Evolutionary conservation across 2,329 filamentous ascomycete species (phyloP), one percentile per base, ranked within the genome.

Genomic region (Chalara sp.): DNA sequence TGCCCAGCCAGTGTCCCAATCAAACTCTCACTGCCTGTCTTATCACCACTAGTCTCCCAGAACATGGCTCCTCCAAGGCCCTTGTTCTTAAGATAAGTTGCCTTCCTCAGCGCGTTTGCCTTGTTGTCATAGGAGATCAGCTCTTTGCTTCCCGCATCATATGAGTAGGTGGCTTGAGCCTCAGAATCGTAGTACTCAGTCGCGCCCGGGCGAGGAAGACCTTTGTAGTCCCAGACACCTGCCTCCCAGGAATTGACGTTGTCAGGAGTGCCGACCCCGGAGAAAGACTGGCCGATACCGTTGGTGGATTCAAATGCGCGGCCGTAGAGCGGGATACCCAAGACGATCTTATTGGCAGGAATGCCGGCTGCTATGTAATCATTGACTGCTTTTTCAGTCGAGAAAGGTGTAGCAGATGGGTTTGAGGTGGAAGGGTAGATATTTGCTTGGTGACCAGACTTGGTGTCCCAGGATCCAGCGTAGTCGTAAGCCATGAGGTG

Each of bases 291-390:
- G 6, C 88, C 89, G 1, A 84, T 76, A 0, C 87, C 87, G n/a
- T 72, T 67, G 0, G 89, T 86, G 35, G 73, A 67, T 45, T 74
- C 68, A 61, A 92, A 93, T 0, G 83, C 73, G 28, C 86, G 83
- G 1, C 88, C 89, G 63, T 93, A 93, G 6, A 95, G 72, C 0
- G 89, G 88, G 76, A 93, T 84, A 2, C 89, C 88, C 5, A 93
- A 72, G 2, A 88, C 77, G 50, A 95, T 78, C 66, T 92, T 92
- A 48, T 67, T 64, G 0, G 80, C 62, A 0, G 80, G 71, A 0
- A 93, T 78, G 6, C 83, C 83, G 4, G 77, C 76, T 1, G 70
- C 65, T 32, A 83, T 68, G 68, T 95, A 95, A 49, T 76, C 80
- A 4, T 73, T 65, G 42, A 95, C 69, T 3, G 87, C 86, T 13